Percentiles rank a stretch among this genome's conserved stretches.
These are phyloP conservation scores for Piper longum DNA, from an alignment of 164 flowering plant species.

Conservation along the genomic window DNA sequence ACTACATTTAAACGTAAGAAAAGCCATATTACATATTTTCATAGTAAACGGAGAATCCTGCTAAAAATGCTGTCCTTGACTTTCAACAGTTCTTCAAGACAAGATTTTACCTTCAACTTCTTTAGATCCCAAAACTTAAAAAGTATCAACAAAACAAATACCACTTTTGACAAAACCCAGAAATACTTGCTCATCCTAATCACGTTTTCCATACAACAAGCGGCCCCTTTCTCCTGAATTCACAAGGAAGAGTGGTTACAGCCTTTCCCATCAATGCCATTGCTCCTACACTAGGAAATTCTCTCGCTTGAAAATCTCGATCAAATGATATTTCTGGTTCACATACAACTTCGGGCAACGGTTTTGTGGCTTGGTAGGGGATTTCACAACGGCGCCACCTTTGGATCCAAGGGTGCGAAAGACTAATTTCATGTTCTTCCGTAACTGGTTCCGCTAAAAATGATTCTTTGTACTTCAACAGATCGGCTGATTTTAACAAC, in stretches of 20 bases:
- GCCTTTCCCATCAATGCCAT: conserved; percentile 92
- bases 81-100: too few relatives aligned
- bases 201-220: conserved; percentile 49
- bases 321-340: conserved; percentile 25
- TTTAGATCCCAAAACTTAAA: too few relatives aligned
- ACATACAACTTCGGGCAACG: conserved; percentile 13
- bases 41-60: too few relatives aligned
- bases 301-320: conserved; percentile 31
- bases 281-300: conserved; percentile 75
- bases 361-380: conserved; percentile 9
- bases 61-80: too few relatives aligned
- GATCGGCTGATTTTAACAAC: conserved; percentile 9
- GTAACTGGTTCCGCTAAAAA: conserved; percentile 13
- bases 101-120: too few relatives aligned
- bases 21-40: too few relatives aligned
- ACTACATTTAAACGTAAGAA: too few relatives aligned
- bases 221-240: conserved; percentile 46
- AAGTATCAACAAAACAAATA: too few relatives aligned
- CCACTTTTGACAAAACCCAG: too few relatives aligned
- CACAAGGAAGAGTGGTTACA: conserved; percentile 43
- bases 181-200: neutral
- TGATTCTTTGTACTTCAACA: conserved; percentile 9
- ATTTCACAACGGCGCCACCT: conserved; percentile 38
- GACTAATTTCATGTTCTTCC: conserved; percentile 13
- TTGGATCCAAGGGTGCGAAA: conserved; percentile 60